These are phyloP conservation scores for Alternaria novae-zelandiae DNA, from an alignment of 2,329 filamentous ascomycete genomes.

Conservation along the genomic window DNA sequence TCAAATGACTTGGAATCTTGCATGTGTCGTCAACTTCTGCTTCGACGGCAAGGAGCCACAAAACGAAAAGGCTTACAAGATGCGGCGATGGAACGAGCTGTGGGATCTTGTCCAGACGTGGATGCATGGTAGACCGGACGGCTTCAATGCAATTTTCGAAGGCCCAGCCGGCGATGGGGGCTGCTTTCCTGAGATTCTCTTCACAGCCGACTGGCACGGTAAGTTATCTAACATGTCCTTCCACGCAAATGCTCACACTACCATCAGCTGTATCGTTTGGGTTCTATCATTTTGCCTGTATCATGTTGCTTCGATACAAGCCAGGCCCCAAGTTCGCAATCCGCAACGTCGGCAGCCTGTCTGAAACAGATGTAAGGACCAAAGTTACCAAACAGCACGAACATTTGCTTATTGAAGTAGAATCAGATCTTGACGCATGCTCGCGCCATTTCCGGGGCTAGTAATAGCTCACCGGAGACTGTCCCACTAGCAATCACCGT, in stretches of 20 bases:
- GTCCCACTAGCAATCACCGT: conserved; percentile 32
- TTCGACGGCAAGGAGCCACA: conserved; percentile 27
- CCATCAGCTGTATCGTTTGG: conserved; percentile 31
- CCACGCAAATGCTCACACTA: background rate
- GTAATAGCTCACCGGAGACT: conserved; percentile 32
- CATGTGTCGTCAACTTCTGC: conserved; percentile 38
- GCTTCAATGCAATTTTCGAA: conserved; percentile 40
- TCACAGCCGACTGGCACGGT: conserved; percentile 44
- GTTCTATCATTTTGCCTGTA: conserved; percentile 37
- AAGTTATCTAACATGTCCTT: background rate
- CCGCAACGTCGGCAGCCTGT: conserved; percentile 24
- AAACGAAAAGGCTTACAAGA: conserved; percentile 15
- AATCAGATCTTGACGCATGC: conserved; percentile 33
- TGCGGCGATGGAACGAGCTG: conserved; percentile 28
- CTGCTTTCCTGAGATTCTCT: conserved; percentile 34
- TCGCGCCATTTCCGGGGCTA: conserved; percentile 34
- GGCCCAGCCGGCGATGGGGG: conserved; percentile 16
- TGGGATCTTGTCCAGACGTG: conserved; percentile 34
- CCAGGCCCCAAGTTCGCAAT: conserved; percentile 38
- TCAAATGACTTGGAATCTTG: conserved; percentile 43
- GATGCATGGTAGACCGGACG: conserved; percentile 28
- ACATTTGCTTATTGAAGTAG: conserved; percentile 12
- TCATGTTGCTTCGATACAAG: conserved; percentile 39
- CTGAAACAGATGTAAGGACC: conserved; percentile 29
- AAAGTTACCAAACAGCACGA: background rate